These are phyloP conservation scores for Microthyrium microscopicum DNA, from an alignment of 2,329 filamentous ascomycete species.

Conservation along the genomic window DNA sequence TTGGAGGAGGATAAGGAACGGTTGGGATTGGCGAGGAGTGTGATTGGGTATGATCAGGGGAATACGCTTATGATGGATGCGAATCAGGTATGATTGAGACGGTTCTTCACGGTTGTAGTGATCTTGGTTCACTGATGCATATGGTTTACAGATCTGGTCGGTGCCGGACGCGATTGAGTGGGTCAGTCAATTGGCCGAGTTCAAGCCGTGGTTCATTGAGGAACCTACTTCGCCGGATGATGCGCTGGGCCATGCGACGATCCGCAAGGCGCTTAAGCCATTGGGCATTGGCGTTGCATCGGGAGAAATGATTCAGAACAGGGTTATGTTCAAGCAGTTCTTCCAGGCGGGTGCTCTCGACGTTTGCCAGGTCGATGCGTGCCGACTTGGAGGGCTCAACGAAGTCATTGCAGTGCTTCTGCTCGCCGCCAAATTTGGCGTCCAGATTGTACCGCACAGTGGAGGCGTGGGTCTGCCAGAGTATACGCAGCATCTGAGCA, in stretches of 20 bases:
- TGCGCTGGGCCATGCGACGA: constrained; percentile 71
- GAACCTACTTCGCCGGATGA: constrained; percentile 86
- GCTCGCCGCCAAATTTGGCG: constrained; percentile 61
- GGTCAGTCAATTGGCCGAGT: constrained; percentile 68
- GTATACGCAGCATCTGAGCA: constrained; percentile 84
- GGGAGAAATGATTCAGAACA: constrained; percentile 91
- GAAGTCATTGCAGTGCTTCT: constrained; percentile 82
- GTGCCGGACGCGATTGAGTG: constrained; percentile 78
- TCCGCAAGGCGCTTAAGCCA: constrained; percentile 62
- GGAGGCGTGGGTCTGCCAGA: constrained; percentile 83
- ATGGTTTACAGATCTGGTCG: constrained; percentile 40
- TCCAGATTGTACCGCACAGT: constrained; percentile 78
- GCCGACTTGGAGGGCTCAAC: constrained; percentile 77
- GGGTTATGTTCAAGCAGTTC: constrained; percentile 86
- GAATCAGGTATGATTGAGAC: constrained; percentile 48
- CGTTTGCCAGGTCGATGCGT: constrained; percentile 80
- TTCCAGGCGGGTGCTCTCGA: constrained; percentile 66
- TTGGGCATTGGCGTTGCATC: constrained; percentile 72
- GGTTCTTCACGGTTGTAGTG: not conserved
- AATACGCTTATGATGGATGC: constrained; percentile 87
- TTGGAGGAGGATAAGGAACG: constrained; percentile 56
- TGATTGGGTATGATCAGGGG: constrained; percentile 67
- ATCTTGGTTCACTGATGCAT: not conserved
- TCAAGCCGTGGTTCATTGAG: constrained; percentile 88
- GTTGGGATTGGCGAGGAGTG: constrained; percentile 55